These are phyloP conservation scores for Acanthamoeba lenticulata DNA, from an alignment of 208 protist genomes.

Conservation along the genomic window DNA sequence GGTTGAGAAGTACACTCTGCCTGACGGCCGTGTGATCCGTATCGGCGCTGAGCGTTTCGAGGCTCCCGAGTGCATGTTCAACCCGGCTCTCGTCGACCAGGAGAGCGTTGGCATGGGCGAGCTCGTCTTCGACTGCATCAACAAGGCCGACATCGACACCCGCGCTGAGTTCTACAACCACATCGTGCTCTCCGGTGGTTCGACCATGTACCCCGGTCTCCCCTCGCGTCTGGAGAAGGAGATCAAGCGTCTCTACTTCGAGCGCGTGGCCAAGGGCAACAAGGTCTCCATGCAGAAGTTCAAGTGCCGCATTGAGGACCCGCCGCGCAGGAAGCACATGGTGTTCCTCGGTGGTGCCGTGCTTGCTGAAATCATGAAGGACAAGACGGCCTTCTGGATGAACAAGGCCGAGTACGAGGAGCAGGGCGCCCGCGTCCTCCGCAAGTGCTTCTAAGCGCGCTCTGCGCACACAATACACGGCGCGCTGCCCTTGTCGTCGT, in stretches of 20 bases:
- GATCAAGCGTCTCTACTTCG: conserved; percentile 92
- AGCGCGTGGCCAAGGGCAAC: conserved; percentile 93
- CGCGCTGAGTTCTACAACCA: conserved; percentile 94
- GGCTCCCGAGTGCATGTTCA: conserved; percentile 97
- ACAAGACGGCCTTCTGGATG: conserved; percentile 90
- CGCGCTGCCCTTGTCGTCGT: not conserved
- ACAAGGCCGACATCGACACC: conserved; percentile 89
- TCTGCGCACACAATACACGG: conserved; percentile 10
- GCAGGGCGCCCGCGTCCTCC: conserved; percentile 80
- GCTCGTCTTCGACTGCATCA: conserved; percentile 95
- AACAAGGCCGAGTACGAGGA: conserved; percentile 89
- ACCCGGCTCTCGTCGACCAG: conserved; percentile 93
- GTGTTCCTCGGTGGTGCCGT: conserved; percentile 97
- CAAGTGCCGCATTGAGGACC: conserved; percentile 95
- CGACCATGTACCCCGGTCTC: conserved; percentile 97
- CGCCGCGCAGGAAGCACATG: conserved; percentile 97
- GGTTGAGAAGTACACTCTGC: conserved; percentile 90
- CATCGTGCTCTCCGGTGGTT: conserved; percentile 97
- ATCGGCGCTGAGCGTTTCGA: conserved; percentile 93
- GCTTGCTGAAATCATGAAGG: conserved; percentile 95
- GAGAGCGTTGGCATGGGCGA: conserved; percentile 92
- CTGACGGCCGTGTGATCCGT: conserved; percentile 93
- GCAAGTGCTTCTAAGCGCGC: conserved; percentile 76
- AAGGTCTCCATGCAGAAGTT: conserved; percentile 86
- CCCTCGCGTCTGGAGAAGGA: conserved; percentile 95